A percentile compares a stretch with the other conserved stretches of the same genome.
Evolutionary conservation across 83 land plant genomes (phyloP).

Genomic region (Thuja plicata): DNA sequence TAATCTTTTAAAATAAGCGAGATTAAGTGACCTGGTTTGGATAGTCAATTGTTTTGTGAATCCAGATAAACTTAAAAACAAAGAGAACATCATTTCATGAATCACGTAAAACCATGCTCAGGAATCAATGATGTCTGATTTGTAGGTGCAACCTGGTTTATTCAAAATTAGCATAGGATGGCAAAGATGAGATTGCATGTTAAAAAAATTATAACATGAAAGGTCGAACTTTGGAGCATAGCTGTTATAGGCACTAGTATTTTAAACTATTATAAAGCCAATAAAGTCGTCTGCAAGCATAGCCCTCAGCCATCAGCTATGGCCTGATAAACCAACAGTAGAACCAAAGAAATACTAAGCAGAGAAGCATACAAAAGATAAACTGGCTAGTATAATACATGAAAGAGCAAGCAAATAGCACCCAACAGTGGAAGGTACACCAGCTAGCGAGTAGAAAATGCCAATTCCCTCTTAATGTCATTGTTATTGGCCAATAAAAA

Average conservation of each 20-base stretch:
- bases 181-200: neutral
- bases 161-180: neutral
- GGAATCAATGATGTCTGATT: neutral
- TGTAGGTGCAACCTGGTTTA: neutral
- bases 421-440: neutral
- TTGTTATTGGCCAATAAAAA: neutral
- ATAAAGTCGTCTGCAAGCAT: neutral
- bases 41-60: neutral
- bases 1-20: neutral
- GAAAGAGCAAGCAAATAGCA: neutral
- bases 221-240: neutral
- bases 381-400: neutral
- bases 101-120: neutral
- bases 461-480: neutral
- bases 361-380: neutral
- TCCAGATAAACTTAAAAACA: neutral
- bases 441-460: neutral
- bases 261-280: neutral
- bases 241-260: neutral
- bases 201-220: neutral
- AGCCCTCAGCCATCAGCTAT: neutral
- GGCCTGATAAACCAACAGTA: neutral
- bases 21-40: neutral
- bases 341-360: neutral
- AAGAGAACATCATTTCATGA: neutral